Percentiles rank a stretch among this genome's conserved stretches.
Conservation (phyloP, 2,329 filamentous ascomycete species). For the Fusarium hostae region DNA sequence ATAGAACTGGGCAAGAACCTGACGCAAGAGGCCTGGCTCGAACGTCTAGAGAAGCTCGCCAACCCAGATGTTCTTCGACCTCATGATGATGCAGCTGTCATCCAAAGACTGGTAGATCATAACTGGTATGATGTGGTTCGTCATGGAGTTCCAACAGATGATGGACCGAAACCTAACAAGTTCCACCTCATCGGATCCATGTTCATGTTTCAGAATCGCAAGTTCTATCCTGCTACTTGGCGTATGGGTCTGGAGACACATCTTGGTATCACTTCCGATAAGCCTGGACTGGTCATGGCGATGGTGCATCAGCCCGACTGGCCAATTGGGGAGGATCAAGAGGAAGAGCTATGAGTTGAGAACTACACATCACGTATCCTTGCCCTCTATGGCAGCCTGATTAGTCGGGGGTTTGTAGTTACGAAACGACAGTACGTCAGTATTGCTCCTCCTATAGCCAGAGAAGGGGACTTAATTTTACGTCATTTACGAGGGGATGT, state of each 20-base stretch:
- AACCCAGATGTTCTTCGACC: constrained; percentile 7
- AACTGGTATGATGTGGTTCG: constrained; percentile 28
- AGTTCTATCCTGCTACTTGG: background rate
- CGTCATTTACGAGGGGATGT: too few species aligned
- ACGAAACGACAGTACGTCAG: too few species aligned
- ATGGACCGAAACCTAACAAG: constrained; percentile 15
- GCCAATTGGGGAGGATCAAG: constrained; percentile 8
- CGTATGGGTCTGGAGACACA: constrained; percentile 26
- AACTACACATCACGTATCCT: background rate
- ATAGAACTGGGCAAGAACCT: constrained; percentile 20
- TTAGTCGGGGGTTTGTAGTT: fast-evolving
- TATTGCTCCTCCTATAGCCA: too few species aligned
- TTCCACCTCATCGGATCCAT: constrained; percentile 30
- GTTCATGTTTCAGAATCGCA: constrained; percentile 24
- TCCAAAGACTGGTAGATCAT: constrained; percentile 25
- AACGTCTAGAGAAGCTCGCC: background rate
- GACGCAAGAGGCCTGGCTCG: constrained; percentile 15
- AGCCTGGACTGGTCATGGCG: constrained; percentile 17
- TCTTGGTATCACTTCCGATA: constrained; percentile 19
- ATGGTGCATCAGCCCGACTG: constrained; percentile 20
- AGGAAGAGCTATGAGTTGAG: background rate
- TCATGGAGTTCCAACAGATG: constrained; percentile 12
- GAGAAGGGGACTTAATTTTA: too few species aligned
- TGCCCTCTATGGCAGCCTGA: too few species aligned
- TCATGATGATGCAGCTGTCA: constrained; percentile 22